Base-by-base conservation (phyloP, 208 protist genomes). In the Acanthamoeba culbertsoni region DNA sequence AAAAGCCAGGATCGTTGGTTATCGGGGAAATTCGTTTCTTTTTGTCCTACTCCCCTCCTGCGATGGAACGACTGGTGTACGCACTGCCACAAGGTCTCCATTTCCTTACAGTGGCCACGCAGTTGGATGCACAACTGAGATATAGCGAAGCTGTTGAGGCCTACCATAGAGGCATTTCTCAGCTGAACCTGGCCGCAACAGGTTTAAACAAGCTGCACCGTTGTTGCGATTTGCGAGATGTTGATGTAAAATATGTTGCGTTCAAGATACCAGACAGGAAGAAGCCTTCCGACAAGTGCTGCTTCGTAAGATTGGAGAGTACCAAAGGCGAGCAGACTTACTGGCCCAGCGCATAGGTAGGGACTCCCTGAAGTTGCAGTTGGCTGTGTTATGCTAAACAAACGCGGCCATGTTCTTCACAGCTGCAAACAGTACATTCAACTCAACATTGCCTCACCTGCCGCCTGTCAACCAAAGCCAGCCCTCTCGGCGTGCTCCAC, bases 121-220 rank as follows among this genome's bases (percentile, higher is more conserved):
- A 84, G 73, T 28, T 84, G 42, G 73, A 84, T 55, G 43, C 42
- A 1, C 73, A 84, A 10, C 37, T 20, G 73, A 37, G 73, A 3
- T 84, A 84, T 37, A n/a, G 20, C 23, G 73, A 84, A 20, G 73
- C 73, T 7, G 43, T 84, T 5, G 10, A 16, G 14, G 45, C 45
- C 43, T 84, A 84, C 7, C 73, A 43, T 43, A 42, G 26, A 12
- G 73, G 73, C 43, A 84, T 84, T n/a, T 23, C 73, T 8, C 43
- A 55, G 73, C 73, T 84, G 42, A 55, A 84, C 43, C 43, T 84
- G 73, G 73, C 73, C 73, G 40, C 5, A 43, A 43, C 55, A 84
- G 7, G 48, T 23, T 55, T 8, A 8, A 55, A 55, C 48, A 55
- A 8, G 48, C 48, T 18, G 8, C 48, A 55, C 48, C 48, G n/a